These are phyloP conservation scores for Cutaneotrichosporon curvatum DNA, from an alignment of 1,284 basidiomycete genomes.

Conservation along the genomic window DNA sequence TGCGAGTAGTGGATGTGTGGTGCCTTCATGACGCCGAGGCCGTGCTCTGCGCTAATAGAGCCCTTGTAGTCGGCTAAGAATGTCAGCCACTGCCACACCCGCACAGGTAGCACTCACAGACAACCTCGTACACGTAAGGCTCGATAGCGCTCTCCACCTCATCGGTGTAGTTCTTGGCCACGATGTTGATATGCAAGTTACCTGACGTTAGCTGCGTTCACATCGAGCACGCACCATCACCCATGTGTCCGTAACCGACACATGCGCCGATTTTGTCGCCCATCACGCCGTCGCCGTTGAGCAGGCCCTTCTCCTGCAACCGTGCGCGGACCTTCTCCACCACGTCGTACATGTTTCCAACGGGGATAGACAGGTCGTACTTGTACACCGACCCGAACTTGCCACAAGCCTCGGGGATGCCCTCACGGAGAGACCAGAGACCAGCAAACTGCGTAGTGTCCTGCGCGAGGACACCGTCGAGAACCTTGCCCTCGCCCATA, in stretches of 20 bases:
- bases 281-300: conserved; percentile 53
- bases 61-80: conserved; percentile 55
- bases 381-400: conserved; percentile 97
- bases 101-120: conserved; percentile 44
- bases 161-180: conserved; percentile 73
- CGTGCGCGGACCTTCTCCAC: conserved; percentile 74
- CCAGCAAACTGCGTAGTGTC: conserved; percentile 82
- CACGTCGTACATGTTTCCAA: conserved; percentile 79
- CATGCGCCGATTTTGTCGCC: conserved; percentile 67
- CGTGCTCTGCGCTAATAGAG: conserved; percentile 94
- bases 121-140: conserved; percentile 92
- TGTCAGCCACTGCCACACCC: background rate
- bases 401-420: conserved; percentile 83
- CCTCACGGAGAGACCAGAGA: conserved; percentile 91
- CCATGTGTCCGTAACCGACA: conserved; percentile 91
- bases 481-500: conserved; percentile 70
- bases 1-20: conserved; percentile 87
- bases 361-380: conserved; percentile 91
- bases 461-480: conserved; percentile 88
- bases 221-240: conserved; percentile 64
- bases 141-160: conserved; percentile 84
- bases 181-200: conserved; percentile 89
- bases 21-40: conserved; percentile 87
- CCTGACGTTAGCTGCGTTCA: conserved; percentile 49
- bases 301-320: conserved; percentile 64